phyloP scores from a whole-genome alignment of 2,329 filamentous ascomycete genomes.

The Calonectria naviculata region DNA sequence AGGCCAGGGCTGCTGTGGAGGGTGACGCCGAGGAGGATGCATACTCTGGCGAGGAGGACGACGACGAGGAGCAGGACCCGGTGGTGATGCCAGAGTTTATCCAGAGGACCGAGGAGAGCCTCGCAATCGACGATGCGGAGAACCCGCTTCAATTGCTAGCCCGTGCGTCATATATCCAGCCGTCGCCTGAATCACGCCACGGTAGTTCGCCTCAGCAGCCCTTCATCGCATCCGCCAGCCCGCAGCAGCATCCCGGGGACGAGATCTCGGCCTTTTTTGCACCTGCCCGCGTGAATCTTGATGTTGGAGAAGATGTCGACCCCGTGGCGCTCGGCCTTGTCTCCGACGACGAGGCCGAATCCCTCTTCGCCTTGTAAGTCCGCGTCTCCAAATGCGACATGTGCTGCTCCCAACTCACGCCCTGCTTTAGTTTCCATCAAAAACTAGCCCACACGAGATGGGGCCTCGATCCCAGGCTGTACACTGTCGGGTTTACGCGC shows the following conservation, averaged over 20 bases:
- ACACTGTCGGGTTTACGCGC: slow-evolving; percentile 74
- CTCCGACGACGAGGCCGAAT: slow-evolving; percentile 71
- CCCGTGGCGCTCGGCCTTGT: slow-evolving; percentile 78
- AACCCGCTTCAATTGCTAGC: slow-evolving; percentile 80
- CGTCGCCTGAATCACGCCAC: slow-evolving; percentile 54
- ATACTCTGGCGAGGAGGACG: slow-evolving; percentile 46
- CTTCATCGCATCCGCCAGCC: slow-evolving; percentile 28
- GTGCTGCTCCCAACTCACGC: not conserved
- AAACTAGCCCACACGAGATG: slow-evolving; percentile 79
- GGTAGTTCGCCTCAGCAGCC: slow-evolving; percentile 41
- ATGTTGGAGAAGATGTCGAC: slow-evolving; percentile 73
- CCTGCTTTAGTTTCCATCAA: slow-evolving; percentile 68
- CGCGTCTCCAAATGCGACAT: too few species aligned
- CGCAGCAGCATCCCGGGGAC: slow-evolving; percentile 46
- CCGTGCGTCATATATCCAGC: slow-evolving; percentile 75
- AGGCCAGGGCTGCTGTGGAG: slow-evolving; percentile 19
- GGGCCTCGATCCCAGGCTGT: slow-evolving; percentile 76
- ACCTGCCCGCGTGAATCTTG: slow-evolving; percentile 70
- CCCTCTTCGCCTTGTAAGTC: slow-evolving; percentile 72
- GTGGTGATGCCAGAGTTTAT: slow-evolving; percentile 41
- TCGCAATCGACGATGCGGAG: slow-evolving; percentile 78
- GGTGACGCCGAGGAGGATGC: slow-evolving; percentile 42
- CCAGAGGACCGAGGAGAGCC: slow-evolving; percentile 57
- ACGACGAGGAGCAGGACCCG: slow-evolving; percentile 40
- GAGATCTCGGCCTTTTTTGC: slow-evolving; percentile 75